Base-by-base conservation (phyloP, 2,329 filamentous ascomycete genomes). In the Colletotrichum viniferum region DNA sequence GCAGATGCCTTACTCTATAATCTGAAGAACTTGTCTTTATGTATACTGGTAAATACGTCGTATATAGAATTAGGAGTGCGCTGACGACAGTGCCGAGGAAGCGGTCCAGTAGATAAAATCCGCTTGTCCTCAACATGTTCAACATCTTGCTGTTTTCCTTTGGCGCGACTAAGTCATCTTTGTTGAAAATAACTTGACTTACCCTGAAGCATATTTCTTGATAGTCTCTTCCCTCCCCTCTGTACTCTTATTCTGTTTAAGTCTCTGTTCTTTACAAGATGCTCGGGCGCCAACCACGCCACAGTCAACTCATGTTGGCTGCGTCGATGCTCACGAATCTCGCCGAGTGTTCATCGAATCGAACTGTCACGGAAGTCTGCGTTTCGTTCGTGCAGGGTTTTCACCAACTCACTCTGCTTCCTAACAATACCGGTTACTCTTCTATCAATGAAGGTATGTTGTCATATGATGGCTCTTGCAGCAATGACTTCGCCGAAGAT, bases 401-500 rank as follows among this genome's bases (percentile, higher is more conserved):
- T 13, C n/a, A n/a, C 6, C 43, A 52, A n/a, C 43, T 52, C 43
- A 52, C n/a, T 52, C n/a, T 21, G n/a, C 43, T 52, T 48, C 38
- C 38, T 21, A 21, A 4, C n/a, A 52, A 52, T n/a, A 52, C 43
- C n/a, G 43, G 43, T 7, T 52, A 52, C 43, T 52, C 43, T 21
- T 52, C 43, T 52, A 52, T 52, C 43, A 21, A 52, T 48, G n/a
- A 52, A 24, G 43, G 43, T 52, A 52, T 52, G n/a, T 52, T 52
- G 43, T 48, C 2, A n/a, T n/a, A n/a, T 21, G 18, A 48, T 21
- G 18, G 5, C 38, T 48, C 38, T 48, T 21, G 4, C 18, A n/a
- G 18, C 43, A 21, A 13, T 52, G n/a, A n/a, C 43, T 48, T 48
- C 18, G 43, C 43, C 43, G 43, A 6, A 24, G 6, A 52, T 52